Evolutionary conservation across 2,329 filamentous ascomycete genomes (phyloP), one percentile per base, ranked within the genome.

Genomic region (Ceratocystis cubensis): DNA sequence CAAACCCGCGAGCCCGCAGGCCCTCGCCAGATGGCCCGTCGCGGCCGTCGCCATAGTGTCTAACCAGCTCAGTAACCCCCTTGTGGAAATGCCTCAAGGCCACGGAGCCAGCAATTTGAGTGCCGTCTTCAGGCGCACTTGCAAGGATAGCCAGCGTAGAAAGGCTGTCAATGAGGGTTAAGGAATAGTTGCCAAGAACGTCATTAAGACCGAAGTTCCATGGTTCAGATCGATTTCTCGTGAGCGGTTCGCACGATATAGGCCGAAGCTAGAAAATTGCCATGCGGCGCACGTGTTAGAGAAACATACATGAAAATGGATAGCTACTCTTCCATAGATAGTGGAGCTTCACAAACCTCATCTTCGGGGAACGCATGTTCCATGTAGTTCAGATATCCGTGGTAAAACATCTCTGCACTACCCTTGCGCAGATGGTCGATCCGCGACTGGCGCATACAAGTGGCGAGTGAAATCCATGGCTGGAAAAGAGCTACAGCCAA

Each of bases 301-400:
- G 44, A 28, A 28, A 62, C 7, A 53, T 20, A 15, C 41, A 17
- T 10, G 48, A 33, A 28, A 41, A 33, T 15, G 62, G 20, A 20
- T 17, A 50, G 7, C 53, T 3, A 15, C n/a, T 25, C n/a, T 7
- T 22, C 13, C 22, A 30, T 25, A 15, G 10, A 28, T 5, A 6
- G 53, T 22, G 13, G 25, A 30, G 17, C 30, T 57, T 5, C 25
- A 69, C 71, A 46, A 68, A 86, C 84, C 82, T 94, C 94, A 73
- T 99, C 94, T 76, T 97, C 94, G 13, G 94, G 94, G 73, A 96
- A 99, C 67, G 92, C 94, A 75, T 96, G 82, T 70, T 84, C 78
- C 86, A 96, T 94, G 79, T 99, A 99, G 75, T 93, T 96, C 77
- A 92, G 86, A 78, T 87, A 97, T 68, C 94, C 94, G 80, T 99